Conservation (phyloP, 2,329 filamentous ascomycete species). For the Colletotrichum chrysophilum region DNA sequence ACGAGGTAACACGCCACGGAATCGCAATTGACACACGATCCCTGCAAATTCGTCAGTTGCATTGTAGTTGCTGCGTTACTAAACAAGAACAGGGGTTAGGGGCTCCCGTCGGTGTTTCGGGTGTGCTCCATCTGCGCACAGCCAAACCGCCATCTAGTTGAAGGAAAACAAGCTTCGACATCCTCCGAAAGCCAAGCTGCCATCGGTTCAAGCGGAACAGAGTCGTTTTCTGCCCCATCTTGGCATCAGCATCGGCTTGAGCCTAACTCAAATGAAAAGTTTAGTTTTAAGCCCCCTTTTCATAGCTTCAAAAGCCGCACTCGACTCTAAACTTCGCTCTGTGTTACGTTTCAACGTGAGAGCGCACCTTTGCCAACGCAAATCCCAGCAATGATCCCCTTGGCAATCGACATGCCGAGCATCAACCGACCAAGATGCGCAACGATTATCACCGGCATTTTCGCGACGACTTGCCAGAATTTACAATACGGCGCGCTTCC, state of each 20-base stretch:
- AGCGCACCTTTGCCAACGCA: not conserved
- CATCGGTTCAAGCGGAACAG: not conserved
- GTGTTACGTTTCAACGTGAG: not conserved
- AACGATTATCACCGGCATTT: not conserved
- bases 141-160: not conserved
- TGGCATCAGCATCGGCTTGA: not conserved
- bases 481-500: not conserved
- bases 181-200: not conserved
- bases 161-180: slow-evolving; percentile 8
- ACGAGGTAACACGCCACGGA: not conserved
- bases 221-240: not conserved
- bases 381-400: not conserved
- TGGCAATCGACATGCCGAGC: not conserved
- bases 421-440: not conserved
- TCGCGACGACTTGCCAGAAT: slow-evolving; percentile 6
- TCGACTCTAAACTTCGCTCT: not conserved
- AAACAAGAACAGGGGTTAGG: slow-evolving; percentile 3
- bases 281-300: not conserved
- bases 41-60: not conserved
- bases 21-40: not conserved
- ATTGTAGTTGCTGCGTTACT: not conserved
- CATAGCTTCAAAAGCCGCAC: not conserved
- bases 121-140: not conserved
- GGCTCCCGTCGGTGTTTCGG: not conserved
- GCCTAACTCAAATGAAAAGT: slow-evolving; percentile 3